phyloP scores from a whole-genome alignment of 2,329 filamentous ascomycete species.

The Cercospora sp. region DNA sequence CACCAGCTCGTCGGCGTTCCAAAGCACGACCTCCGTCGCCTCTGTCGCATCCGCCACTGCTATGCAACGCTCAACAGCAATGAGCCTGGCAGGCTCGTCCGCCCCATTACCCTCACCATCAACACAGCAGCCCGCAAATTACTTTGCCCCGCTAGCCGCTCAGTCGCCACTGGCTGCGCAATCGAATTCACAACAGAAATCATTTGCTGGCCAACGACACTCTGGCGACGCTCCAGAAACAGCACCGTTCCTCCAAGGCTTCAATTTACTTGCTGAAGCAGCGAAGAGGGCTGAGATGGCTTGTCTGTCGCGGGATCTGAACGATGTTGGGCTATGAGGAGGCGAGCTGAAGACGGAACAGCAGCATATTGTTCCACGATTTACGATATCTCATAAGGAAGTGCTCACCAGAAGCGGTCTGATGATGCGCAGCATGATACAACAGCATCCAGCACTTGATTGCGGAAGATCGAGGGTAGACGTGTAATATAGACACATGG shows the following conservation, averaged over 20 bases:
- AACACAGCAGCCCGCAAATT: slow-evolving; percentile 34
- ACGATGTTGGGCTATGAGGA: slow-evolving; percentile 58
- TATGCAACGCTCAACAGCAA: slow-evolving; percentile 37
- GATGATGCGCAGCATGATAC: not conserved
- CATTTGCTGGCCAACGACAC: slow-evolving; percentile 35
- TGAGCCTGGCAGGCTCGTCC: slow-evolving; percentile 34
- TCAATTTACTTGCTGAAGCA: slow-evolving; percentile 85
- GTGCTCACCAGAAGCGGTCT: not conserved
- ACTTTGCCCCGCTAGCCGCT: slow-evolving; percentile 38
- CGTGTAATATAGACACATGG: not conserved
- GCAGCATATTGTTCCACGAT: not conserved
- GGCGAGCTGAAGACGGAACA: not conserved
- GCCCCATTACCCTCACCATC: slow-evolving; percentile 40
- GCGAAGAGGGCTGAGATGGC: slow-evolving; percentile 92
- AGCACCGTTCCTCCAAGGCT: slow-evolving; percentile 71
- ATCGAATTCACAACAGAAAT: slow-evolving; percentile 37
- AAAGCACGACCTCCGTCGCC: slow-evolving; percentile 47
- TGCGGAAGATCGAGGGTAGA: not conserved
- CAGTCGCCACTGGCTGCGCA: slow-evolving; percentile 32
- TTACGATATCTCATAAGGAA: not conserved
- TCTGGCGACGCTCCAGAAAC: slow-evolving; percentile 46
- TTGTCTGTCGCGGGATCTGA: slow-evolving; percentile 82
- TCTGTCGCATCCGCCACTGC: slow-evolving; percentile 39
- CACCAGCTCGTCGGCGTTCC: slow-evolving; percentile 40
- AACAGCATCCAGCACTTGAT: not conserved